Percentiles rank a stretch among this genome's conserved stretches.
phyloP scores from a whole-genome alignment of 192 early-diverging fungal genomes.

The Backusella luteola region DNA sequence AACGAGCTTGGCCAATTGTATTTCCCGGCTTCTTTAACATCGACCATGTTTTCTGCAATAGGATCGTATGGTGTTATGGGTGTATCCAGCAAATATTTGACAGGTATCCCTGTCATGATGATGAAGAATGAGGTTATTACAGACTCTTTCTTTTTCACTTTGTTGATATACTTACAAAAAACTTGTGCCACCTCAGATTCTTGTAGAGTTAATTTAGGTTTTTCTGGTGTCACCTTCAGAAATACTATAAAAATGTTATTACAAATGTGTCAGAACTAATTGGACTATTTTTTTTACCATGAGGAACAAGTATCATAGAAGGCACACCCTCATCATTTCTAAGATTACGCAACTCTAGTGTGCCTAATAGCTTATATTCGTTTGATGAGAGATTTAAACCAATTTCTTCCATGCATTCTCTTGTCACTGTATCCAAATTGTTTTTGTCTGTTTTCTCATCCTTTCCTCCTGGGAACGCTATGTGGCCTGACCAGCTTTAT shows the following conservation, averaged over 20 bases:
- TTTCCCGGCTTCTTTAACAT: neutral
- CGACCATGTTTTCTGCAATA: neutral
- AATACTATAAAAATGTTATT: constrained; percentile 17
- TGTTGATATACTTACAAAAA: constrained; percentile 12
- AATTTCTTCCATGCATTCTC: constrained; percentile 33
- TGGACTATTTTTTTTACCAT: constrained; percentile 20
- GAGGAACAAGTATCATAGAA: constrained; percentile 15
- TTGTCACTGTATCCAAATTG: constrained; percentile 22
- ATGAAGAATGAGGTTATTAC: neutral
- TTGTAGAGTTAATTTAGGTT: constrained; percentile 21
- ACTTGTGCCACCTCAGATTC: constrained; percentile 19
- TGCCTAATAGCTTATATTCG: constrained; percentile 22
- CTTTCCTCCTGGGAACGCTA: constrained; percentile 35
- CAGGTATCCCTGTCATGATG: neutral
- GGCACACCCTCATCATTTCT: constrained; percentile 18
- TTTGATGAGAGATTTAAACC: constrained; percentile 26
- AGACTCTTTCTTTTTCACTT: neutral
- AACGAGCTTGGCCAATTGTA: neutral
- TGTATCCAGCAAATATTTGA: neutral
- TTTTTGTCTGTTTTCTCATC: constrained; percentile 22
- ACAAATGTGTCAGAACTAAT: neutral
- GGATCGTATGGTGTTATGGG: neutral
- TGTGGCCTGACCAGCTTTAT: constrained; percentile 31
- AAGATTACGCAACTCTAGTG: constrained; percentile 3
- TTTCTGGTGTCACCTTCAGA: constrained; percentile 20